These are phyloP conservation scores for Miamiensis avidus DNA, from an alignment of 169 alveolate genomes.

Conservation along the genomic window DNA sequence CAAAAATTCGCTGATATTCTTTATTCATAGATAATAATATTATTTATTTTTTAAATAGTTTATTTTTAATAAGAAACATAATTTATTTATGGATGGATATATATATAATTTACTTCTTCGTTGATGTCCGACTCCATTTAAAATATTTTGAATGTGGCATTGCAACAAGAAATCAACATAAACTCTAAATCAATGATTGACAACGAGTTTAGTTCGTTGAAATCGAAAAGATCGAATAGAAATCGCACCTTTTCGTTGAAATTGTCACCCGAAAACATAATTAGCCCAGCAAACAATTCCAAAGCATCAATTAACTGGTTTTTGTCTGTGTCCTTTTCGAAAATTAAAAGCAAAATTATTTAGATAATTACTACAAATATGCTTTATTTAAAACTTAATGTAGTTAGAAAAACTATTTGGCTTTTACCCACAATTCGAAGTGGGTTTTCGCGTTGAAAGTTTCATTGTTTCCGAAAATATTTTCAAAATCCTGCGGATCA, in stretches of 20 bases:
- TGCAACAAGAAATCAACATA: slow-evolving; percentile 55
- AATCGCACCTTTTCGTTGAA: slow-evolving; percentile 60
- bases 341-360: slow-evolving; percentile 4
- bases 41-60: too few relatives aligned
- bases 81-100: too few relatives aligned
- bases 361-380: neutral
- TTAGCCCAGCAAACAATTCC: slow-evolving; percentile 62
- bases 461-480: slow-evolving; percentile 58
- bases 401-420: too few relatives aligned
- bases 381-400: neutral
- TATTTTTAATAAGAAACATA: too few relatives aligned
- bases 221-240: slow-evolving; percentile 64
- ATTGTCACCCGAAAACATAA: slow-evolving; percentile 51
- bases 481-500: slow-evolving; percentile 60
- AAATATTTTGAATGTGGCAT: slow-evolving; percentile 46
- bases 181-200: slow-evolving; percentile 54
- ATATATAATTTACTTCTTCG: slow-evolving; percentile 28
- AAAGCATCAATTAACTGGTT: slow-evolving; percentile 60
- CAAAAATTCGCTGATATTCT: slow-evolving; percentile 38
- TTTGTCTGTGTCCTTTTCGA: slow-evolving; percentile 57
- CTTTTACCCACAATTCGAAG: neutral
- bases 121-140: slow-evolving; percentile 46
- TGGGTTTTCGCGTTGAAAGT: neutral
- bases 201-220: slow-evolving; percentile 56
- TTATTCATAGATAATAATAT: too few relatives aligned